Evolutionary conservation across 2,329 filamentous ascomycete genomes (phyloP), one percentile per base, ranked within the genome.

Genomic region (Fusarium setosum): DNA sequence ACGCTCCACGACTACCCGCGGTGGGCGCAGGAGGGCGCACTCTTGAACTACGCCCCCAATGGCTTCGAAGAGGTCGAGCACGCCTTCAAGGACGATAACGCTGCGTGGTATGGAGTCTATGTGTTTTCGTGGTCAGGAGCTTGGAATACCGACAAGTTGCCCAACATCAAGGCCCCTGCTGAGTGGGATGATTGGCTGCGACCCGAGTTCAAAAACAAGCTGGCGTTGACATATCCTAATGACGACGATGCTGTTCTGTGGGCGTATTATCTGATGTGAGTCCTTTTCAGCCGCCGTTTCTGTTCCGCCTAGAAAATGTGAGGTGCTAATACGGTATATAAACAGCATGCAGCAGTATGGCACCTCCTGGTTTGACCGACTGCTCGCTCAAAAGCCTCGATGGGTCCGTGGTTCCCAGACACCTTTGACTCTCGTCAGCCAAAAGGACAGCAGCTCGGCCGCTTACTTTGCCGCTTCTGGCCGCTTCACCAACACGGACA

Each of bases 161-260:
- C 54, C 1, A 76, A 76, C 11, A 70, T 75, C 23, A 67, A 69
- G 15, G 57, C 76, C 0, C 78, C 79, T 0, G 2, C 37, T 5
- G 75, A 72, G 5, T 87, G 77, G 51, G 64, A 74, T 1, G 82
- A 85, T 59, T 81, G 78, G 53, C 71, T 83, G 4, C 75, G 79
- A 8, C 83, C 84, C 0, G 79, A 83, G 56, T 84, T 81, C 73
- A 87, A 87, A 73, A 74, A 82, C 59, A 86, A 84, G 71, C 74
- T 87, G 5, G 81, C 82, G 3, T 69, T 87, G 11, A 86, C 84
- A 0, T 87, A 87, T 56, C 86, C 85, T 10, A 86, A 87, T 59
- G 86, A 87, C 37, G 85, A 88, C 38, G 85, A 88, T 53, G 85
- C 85, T 1, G 80, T 87, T 3, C 74, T 85, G 1, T 86, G 77